These are phyloP conservation scores for Euphorbia neoarborescens DNA, from an alignment of 441 rosid genomes.

Conservation along the genomic window DNA sequence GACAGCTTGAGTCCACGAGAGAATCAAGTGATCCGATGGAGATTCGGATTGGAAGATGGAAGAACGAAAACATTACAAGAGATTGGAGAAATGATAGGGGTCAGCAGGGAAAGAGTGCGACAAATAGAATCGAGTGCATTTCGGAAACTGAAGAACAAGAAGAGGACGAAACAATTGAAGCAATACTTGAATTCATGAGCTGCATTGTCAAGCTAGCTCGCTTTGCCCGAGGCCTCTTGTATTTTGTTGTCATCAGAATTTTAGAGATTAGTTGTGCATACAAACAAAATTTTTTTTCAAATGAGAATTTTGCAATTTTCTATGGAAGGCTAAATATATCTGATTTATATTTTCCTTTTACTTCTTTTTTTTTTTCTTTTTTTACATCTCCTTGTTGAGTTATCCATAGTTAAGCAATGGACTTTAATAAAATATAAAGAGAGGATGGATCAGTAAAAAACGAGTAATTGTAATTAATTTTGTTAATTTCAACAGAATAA, in stretches of 20 bases:
- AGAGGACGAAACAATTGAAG: constrained; percentile 58
- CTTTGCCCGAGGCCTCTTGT: constrained; percentile 17
- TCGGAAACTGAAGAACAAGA: constrained; percentile 77
- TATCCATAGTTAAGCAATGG: no score
- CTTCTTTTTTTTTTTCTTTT: no score
- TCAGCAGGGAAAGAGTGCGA: constrained; percentile 80
- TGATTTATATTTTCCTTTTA: no score
- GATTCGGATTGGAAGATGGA: constrained; percentile 84
- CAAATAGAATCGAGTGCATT: constrained; percentile 75
- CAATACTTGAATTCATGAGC: constrained; percentile 46
- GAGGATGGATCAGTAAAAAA: no score
- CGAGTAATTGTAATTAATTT: no score
- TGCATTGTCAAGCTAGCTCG: constrained; percentile 3
- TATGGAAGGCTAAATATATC: background rate
- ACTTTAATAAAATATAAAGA: no score
- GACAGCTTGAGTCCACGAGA: constrained; percentile 60
- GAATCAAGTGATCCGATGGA: constrained; percentile 73
- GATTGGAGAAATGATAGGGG: constrained; percentile 73
- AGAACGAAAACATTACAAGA: constrained; percentile 86
- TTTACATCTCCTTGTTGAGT: background rate
- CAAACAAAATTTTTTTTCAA: constrained; percentile 23
- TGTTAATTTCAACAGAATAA: no score
- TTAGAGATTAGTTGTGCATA: constrained; percentile 25
- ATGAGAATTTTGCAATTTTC: constrained; percentile 4
- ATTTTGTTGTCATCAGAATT: constrained; percentile 10